Conservation (phyloP, 495 filamentous ascomycete species). For the Venustampulla echinocandica region DNA sequence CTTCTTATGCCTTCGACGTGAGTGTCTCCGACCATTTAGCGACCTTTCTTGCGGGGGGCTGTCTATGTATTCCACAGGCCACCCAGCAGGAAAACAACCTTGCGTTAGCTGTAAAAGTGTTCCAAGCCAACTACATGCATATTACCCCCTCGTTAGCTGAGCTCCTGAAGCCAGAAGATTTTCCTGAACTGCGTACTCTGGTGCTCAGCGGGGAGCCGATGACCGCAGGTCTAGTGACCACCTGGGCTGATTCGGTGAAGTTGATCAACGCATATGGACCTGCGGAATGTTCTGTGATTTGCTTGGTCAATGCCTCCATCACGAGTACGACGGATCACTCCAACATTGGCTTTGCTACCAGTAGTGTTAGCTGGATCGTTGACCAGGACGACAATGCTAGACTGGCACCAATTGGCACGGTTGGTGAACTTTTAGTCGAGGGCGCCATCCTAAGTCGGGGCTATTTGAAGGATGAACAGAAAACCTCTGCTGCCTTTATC, state of each 20-base stretch:
- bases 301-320: neutral
- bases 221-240: no score
- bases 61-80: conserved; percentile 40
- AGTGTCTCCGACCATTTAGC: conserved; percentile 80
- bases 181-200: neutral
- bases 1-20: conserved; percentile 55
- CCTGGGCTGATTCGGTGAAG: neutral
- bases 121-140: conserved; percentile 28
- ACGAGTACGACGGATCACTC: neutral
- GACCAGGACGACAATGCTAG: conserved; percentile 41
- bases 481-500: neutral
- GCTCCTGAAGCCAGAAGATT: neutral
- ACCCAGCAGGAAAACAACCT: conserved; percentile 30
- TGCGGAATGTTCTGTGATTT: neutral
- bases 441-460: conserved; percentile 42
- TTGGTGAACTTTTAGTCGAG: conserved; percentile 56
- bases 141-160: conserved; percentile 37
- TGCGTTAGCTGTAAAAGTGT: conserved; percentile 27
- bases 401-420: conserved; percentile 45
- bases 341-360: conserved; percentile 29
- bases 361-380: conserved; percentile 44
- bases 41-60: conserved; percentile 52
- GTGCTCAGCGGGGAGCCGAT: neutral
- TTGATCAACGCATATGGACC: neutral
- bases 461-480: conserved; percentile 31